phyloP scores from a whole-genome alignment of 345 rosid genomes.

The Raphanus sativus region DNA sequence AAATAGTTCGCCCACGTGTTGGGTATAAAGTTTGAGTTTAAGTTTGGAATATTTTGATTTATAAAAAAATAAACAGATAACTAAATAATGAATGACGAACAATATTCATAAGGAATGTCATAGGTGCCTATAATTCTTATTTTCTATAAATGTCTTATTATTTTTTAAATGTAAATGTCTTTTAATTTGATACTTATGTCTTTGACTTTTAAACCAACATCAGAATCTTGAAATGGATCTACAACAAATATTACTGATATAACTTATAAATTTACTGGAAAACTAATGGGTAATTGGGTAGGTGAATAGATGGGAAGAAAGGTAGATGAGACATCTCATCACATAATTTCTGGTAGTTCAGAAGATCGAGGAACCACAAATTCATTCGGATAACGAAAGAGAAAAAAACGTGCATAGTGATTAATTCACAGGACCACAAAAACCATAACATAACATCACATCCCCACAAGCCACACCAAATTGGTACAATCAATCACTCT shows the following conservation, averaged over 20 bases:
- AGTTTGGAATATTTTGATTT: too few species aligned
- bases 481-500: constrained; percentile 29
- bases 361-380: constrained; percentile 29
- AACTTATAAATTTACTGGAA: background rate
- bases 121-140: background rate
- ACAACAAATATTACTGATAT: constrained; percentile 3
- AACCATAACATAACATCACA: constrained; percentile 23
- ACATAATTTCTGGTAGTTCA: constrained; percentile 23
- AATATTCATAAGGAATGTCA: background rate
- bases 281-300: constrained; percentile 8
- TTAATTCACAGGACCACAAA: constrained; percentile 38
- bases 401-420: constrained; percentile 13
- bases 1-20: too few species aligned
- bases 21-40: too few species aligned
- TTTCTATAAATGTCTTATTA: background rate
- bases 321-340: constrained; percentile 27
- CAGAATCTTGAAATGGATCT: background rate
- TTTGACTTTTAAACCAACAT: background rate
- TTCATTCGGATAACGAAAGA: constrained; percentile 17
- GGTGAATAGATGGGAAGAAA: constrained; percentile 32
- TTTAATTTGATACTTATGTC: background rate
- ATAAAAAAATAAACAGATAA: too few species aligned
- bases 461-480: constrained; percentile 21
- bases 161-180: background rate
- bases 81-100: background rate